Evolutionary conservation across 441 rosid genomes (phyloP), one percentile per base, ranked within the genome.

Genomic region (Aleurites moluccanus): DNA sequence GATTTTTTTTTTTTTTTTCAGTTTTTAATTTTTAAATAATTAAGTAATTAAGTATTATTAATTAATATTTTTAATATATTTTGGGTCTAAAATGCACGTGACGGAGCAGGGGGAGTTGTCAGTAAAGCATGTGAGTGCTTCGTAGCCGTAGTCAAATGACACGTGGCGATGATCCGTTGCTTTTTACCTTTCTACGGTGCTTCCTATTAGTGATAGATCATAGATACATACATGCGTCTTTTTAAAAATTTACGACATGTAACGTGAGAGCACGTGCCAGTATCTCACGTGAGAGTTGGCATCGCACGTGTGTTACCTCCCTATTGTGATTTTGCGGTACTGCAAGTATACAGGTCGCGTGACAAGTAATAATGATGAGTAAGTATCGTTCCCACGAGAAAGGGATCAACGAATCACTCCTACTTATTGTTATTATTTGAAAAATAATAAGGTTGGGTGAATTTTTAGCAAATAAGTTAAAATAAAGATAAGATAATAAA

Each of bases 61-160:
- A 38, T 38, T 38, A 38, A 1, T 33, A 33, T 4, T 16, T 45
- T 38, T 38, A 38, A 38, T 38, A 38, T 6, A 10, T 67, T 74
- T 5, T 14, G 7, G 0, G 79, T 67, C 77, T 75, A 74, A 50
- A 0, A 23, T 57, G 77, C 88, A 88, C 82, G 86, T 83, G 91
- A 80, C 38, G 16, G 75, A 40, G 83, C 45, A 63, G 56, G 75
- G 59, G 80, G 21, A 15, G 70, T 81, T 80, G 89, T 84, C 88
- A 80, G 88, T 80, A 42, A 64, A 70, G 74, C 87, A 86, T 84
- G 86, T 83, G 87, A 81, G 77, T 66, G 81, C 70, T 63, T 61
- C 67, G 82, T 20, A 88, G 64, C 87, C 87, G 88, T 88, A 86
- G 83, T 80, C 83, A 75, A 77, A 77, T 53, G 78, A 66, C 82